A percentile compares a stretch with the other conserved stretches of the same genome.
Evolutionary conservation across 176 grass and related monocot species (phyloP).

Genomic region (Thinopyrum elongatum): DNA sequence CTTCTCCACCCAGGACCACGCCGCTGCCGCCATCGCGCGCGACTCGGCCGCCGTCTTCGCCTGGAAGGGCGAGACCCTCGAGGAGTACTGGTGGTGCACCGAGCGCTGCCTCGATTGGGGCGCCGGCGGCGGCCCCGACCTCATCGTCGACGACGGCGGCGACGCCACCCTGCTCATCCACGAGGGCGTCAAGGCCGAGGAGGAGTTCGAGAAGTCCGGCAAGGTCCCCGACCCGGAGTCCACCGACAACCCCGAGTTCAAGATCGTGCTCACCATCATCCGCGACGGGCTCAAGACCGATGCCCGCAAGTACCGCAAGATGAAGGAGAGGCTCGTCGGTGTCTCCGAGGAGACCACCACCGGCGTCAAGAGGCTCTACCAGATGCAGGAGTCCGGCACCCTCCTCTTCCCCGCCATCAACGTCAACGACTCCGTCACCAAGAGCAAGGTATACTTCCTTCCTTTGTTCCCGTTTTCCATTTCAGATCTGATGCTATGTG

Average conservation of each 20-base stretch:
- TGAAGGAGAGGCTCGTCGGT: conserved; percentile 91
- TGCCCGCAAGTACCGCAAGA: conserved; percentile 83
- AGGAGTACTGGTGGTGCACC: conserved; percentile 99
- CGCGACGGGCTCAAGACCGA: conserved; percentile 71
- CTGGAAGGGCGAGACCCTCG: conserved; percentile 93
- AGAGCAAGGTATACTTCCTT: conserved; percentile 70
- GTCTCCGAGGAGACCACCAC: conserved; percentile 98
- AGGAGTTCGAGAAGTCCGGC: conserved; percentile 74
- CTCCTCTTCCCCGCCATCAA: conserved; percentile 92
- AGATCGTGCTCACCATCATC: conserved; percentile 90
- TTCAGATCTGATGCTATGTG: conserved; percentile 9
- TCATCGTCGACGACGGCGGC: conserved; percentile 93
- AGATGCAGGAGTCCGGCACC: conserved; percentile 75
- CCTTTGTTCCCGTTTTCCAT: not conserved
- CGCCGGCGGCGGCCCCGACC: conserved; percentile 64
- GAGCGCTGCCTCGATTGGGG: conserved; percentile 99
- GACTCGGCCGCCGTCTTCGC: conserved; percentile 91
- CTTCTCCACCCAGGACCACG: conserved; percentile 99
- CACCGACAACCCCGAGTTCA: conserved; percentile 95
- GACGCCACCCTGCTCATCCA: conserved; percentile 93
- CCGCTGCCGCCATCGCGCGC: conserved; percentile 84
- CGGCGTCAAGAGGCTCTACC: conserved; percentile 84
- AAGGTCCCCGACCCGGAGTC: conserved; percentile 69
- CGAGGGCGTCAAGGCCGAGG: conserved; percentile 90
- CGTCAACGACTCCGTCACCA: conserved; percentile 94